Evolutionary conservation across 352 stramenopile genomes (phyloP), one percentile per base, ranked within the genome.

Genomic region (Globisporangium canariense): DNA sequence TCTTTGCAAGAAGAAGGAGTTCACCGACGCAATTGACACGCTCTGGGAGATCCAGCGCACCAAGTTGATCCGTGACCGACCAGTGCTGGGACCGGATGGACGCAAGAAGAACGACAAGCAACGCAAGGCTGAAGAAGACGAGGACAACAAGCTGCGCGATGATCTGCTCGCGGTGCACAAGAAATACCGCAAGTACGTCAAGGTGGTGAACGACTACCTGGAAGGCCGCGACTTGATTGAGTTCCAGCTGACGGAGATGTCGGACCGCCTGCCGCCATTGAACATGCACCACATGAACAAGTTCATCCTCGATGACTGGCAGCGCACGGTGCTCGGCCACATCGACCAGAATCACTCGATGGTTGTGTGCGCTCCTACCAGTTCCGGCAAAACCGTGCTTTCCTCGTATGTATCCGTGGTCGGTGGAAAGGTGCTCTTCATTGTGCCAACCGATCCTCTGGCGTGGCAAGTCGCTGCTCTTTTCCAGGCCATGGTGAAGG

Each of bases 391-490:
- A 80, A 99, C 97, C 56, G 92, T 96, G 61, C 69, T 94, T 16
- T 94, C 86, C 18, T 93, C 85, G 14, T 93, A 95, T 61, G 83
- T 93, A 43, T 91, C 86, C 4, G 83, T 93, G 0, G 85, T 90
- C 18, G 84, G 81, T 7, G 80, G 81, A 32, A 93, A 93, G 64
- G 84, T 93, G 66, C 71, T 93, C 8, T 93, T 91, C 60, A 83
- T 94, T 36, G 94, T 99, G 40, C 97, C 97, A 7, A 99, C 97
- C 46, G 97, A 99, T 75, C 97, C 97, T 36, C 83, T 99, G 7
- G 97, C 98, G 18, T 99, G 97, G 97, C 97, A 99, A 74, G 97
- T 99, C 65, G 97, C 97, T 1, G 97, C 97, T 14, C 89, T 98
- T n/a, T 99, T 99, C 84, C 96, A 98, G 70, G 88, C 98, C 45